Evolutionary conservation across 164 flowering plant species (phyloP).

Genomic region (Cinnamomum micranthum): DNA sequence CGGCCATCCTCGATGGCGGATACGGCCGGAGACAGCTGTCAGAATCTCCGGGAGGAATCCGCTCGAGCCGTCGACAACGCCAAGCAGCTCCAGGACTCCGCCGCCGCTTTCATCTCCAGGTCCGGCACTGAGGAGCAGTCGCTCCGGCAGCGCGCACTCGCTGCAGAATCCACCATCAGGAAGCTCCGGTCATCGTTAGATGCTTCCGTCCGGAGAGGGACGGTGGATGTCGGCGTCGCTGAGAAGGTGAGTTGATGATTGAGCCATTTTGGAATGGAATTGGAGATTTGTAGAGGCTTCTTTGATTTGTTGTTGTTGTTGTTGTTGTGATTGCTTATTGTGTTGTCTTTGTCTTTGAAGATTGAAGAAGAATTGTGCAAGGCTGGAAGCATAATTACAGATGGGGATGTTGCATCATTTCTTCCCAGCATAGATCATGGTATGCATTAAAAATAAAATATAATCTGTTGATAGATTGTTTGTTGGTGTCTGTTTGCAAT

Average conservation of each 20-base stretch:
- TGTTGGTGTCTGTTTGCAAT: not conserved
- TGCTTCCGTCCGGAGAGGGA: constrained; percentile 19
- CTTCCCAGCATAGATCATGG: constrained; percentile 49
- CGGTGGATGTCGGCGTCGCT: constrained; percentile 37
- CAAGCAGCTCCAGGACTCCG: constrained; percentile 72
- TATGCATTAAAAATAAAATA: not conserved
- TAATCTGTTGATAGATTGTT: too few relatives aligned
- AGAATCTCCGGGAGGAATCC: constrained; percentile 38
- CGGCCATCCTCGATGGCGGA: constrained; percentile 8
- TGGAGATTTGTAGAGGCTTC: too few relatives aligned
- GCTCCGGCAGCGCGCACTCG: constrained; percentile 47
- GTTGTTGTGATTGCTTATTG: not conserved
- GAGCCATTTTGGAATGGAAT: not conserved
- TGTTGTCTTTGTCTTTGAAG: constrained; percentile 14
- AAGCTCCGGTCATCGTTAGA: constrained; percentile 37
- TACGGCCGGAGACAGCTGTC: constrained; percentile 6
- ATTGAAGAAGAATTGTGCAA: constrained; percentile 38
- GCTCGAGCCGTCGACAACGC: constrained; percentile 48
- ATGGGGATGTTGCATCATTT: constrained; percentile 45
- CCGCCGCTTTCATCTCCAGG: constrained; percentile 47
- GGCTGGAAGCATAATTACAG: constrained; percentile 33
- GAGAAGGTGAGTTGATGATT: constrained; percentile 39
- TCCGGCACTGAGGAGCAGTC: constrained; percentile 55
- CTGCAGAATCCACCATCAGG: constrained; percentile 47
- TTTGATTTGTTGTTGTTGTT: not conserved